Evolutionary conservation across 257 asterid genomes (phyloP).

Genomic region (Solanum peruvianum): DNA sequence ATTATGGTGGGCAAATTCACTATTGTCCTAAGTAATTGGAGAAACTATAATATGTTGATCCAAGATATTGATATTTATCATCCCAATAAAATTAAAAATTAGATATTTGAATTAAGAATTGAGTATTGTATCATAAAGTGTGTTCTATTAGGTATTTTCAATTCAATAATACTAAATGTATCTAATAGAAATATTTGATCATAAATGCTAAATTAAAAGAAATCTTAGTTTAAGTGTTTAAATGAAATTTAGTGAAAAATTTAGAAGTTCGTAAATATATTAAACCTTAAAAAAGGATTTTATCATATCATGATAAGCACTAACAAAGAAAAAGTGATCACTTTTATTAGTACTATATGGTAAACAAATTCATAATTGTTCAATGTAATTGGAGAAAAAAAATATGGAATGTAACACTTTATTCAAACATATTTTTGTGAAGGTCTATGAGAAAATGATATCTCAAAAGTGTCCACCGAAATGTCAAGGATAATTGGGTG

Average conservation of each 20-base stretch:
- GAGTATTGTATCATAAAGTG: too few relatives aligned
- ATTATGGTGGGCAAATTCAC: neutral
- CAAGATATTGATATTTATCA: neutral
- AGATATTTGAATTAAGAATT: neutral
- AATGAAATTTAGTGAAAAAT: too few relatives aligned
- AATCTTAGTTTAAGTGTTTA: too few relatives aligned
- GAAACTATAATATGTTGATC: neutral
- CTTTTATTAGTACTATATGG: neutral
- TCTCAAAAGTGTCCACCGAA: neutral
- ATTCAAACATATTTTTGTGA: neutral
- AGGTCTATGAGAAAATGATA: neutral
- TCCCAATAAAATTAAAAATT: neutral
- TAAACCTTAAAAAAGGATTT: neutral
- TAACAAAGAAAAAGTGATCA: neutral
- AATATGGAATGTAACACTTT: neutral
- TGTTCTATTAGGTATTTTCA: too few relatives aligned
- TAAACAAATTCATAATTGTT: neutral
- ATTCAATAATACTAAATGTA: too few relatives aligned
- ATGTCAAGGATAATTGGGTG: neutral
- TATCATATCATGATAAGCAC: neutral
- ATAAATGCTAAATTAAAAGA: too few relatives aligned
- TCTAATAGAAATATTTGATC: too few relatives aligned
- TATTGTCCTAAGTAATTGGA: neutral
- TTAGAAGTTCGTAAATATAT: too few relatives aligned
- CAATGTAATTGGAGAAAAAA: neutral